Percentiles rank a stretch among this genome's conserved stretches.
Evolutionary conservation across 441 rosid species (phyloP).

Genomic region (Jatropha multifida): DNA sequence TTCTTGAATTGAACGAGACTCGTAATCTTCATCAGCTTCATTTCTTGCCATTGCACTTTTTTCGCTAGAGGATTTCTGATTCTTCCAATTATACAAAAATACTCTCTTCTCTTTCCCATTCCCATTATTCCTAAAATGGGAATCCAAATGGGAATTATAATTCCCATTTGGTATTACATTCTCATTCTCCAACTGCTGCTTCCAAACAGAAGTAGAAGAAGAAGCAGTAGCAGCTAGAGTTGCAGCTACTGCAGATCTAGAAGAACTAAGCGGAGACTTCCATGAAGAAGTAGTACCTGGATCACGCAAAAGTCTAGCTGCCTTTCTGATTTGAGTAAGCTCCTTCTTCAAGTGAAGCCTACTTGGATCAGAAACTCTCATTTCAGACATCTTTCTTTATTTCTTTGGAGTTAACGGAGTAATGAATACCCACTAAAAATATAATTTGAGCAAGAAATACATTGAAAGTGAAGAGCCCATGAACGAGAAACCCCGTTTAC

Average conservation of each 20-base stretch:
- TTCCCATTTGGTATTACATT: constrained; percentile 25
- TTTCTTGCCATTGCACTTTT: constrained; percentile 41
- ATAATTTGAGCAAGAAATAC: neutral
- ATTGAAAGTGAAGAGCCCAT: neutral
- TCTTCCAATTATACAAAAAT: constrained; percentile 84
- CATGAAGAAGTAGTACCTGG: constrained; percentile 91
- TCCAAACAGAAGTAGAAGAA: constrained; percentile 30
- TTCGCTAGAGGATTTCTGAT: constrained; percentile 59
- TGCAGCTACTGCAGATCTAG: constrained; percentile 56
- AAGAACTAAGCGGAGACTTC: constrained; percentile 73
- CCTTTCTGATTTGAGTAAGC: constrained; percentile 87
- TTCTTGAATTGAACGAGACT: constrained; percentile 52
- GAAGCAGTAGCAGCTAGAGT: constrained; percentile 27
- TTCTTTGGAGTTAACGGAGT: neutral
- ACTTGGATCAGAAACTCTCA: constrained; percentile 69
- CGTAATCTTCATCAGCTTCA: constrained; percentile 35
- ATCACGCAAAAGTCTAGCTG: constrained; percentile 78
- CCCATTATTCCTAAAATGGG: constrained; percentile 32
- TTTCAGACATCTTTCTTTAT: constrained; percentile 45
- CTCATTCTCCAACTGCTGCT: constrained; percentile 25
- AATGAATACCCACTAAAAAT: neutral
- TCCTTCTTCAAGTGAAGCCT: constrained; percentile 81
- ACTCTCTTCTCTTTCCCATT: constrained; percentile 48
- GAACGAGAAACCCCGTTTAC: neutral
- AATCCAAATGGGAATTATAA: constrained; percentile 26